These are phyloP conservation scores for Moricandia moricandioides DNA, from an alignment of 345 rosid species.

Conservation along the genomic window DNA sequence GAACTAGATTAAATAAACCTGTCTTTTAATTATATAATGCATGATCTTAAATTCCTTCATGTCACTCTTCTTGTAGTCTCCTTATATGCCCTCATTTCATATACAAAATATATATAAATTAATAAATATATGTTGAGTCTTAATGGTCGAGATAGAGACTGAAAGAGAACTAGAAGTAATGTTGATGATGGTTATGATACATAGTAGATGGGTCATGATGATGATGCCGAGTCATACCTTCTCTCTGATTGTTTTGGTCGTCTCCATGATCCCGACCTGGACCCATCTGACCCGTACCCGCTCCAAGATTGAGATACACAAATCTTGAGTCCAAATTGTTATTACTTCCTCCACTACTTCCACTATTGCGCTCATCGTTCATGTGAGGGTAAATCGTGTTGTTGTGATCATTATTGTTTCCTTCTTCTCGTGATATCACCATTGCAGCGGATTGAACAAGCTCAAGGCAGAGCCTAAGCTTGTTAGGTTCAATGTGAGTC, in stretches of 20 bases:
- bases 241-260: slow-evolving; percentile 56
- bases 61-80: slow-evolving; percentile 16
- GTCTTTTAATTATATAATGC: slow-evolving; percentile 5
- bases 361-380: slow-evolving; percentile 63
- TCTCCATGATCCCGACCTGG: slow-evolving; percentile 57
- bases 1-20: slow-evolving; percentile 1
- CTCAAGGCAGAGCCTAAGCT: slow-evolving; percentile 93
- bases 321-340: slow-evolving; percentile 72
- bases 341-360: slow-evolving; percentile 55
- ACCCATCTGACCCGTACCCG: slow-evolving; percentile 59
- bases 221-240: slow-evolving; percentile 56
- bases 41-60: not conserved
- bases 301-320: slow-evolving; percentile 93
- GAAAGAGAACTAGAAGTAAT: slow-evolving; percentile 51
- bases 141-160: slow-evolving; percentile 31
- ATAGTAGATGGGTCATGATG: slow-evolving; percentile 53
- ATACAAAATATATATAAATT: slow-evolving; percentile 14
- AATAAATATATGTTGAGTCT: slow-evolving; percentile 24
- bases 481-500: slow-evolving; percentile 90
- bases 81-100: slow-evolving; percentile 15
- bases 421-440: slow-evolving; percentile 97
- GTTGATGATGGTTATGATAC: slow-evolving; percentile 66
- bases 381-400: slow-evolving; percentile 55
- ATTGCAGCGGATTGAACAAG: slow-evolving; percentile 99
- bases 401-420: slow-evolving; percentile 50